Evolutionary conservation across 176 grass and related monocot genomes (phyloP).

Genomic region (Lolium rigidum): DNA sequence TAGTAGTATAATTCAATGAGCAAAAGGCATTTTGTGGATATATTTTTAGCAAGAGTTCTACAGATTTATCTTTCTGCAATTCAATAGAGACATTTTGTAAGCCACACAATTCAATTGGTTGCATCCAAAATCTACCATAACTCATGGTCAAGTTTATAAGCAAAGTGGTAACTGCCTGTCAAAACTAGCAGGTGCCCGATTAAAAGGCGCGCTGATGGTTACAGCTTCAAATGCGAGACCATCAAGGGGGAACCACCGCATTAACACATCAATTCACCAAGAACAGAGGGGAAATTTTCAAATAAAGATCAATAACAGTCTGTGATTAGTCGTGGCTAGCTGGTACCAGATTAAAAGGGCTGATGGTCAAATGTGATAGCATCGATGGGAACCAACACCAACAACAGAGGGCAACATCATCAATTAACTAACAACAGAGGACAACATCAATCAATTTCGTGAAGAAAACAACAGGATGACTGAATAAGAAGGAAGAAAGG

Average conservation of each 20-base stretch:
- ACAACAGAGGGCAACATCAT: conserved; percentile 16
- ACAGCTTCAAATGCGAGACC: background rate
- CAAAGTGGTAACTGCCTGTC: background rate
- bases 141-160: background rate
- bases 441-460: background rate
- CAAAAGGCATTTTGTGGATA: background rate
- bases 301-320: too few relatives aligned
- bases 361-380: background rate
- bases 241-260: conserved; percentile 6
- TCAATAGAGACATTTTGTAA: background rate
- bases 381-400: conserved; percentile 12
- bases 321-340: background rate
- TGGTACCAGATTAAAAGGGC: conserved; percentile 14
- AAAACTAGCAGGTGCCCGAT: conserved; percentile 19
- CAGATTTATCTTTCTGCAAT: background rate
- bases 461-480: conserved; percentile 19
- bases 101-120: background rate
- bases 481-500: background rate
- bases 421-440: conserved; percentile 22
- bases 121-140: background rate
- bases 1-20: conserved; percentile 12
- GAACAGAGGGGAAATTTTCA: too few relatives aligned
- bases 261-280: too few relatives aligned
- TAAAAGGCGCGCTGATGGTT: background rate
- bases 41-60: background rate